Conservation (phyloP, 2,329 filamentous ascomycete species). For the Beauveria pseudobassiana region DNA sequence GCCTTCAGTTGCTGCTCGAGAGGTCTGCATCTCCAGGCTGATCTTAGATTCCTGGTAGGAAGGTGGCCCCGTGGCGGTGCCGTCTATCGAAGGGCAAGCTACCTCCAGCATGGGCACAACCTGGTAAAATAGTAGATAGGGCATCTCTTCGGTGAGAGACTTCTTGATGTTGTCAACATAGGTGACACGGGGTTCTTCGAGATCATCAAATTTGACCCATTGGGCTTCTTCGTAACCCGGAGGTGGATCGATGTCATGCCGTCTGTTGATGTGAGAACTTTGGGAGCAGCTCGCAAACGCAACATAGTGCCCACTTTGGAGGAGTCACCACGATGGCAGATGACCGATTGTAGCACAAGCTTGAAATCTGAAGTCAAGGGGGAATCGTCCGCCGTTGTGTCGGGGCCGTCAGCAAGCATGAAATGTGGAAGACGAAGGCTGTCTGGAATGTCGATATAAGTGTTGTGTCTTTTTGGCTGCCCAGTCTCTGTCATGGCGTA, state of each 20-base stretch:
- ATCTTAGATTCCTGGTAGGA: slow-evolving; percentile 49
- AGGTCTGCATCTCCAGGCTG: slow-evolving; percentile 29
- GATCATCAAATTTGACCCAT: slow-evolving; percentile 91
- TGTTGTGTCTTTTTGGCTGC: slow-evolving; percentile 63
- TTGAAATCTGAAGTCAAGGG: slow-evolving; percentile 86
- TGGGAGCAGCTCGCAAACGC: slow-evolving; percentile 69
- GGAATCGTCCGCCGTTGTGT: slow-evolving; percentile 47
- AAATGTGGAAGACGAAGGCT: slow-evolving; percentile 80
- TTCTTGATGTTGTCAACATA: slow-evolving; percentile 71
- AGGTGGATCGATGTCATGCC: slow-evolving; percentile 47
- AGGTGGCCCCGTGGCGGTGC: slow-evolving; percentile 44
- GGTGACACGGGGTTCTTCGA: slow-evolving; percentile 61
- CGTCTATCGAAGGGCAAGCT: slow-evolving; percentile 38
- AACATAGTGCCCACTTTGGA: slow-evolving; percentile 88
- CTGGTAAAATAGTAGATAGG: slow-evolving; percentile 93
- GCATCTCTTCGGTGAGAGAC: slow-evolving; percentile 77
- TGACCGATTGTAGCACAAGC: slow-evolving; percentile 79
- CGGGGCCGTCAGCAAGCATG: slow-evolving; percentile 67
- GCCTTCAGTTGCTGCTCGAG: slow-evolving; percentile 11
- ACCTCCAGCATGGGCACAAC: slow-evolving; percentile 79
- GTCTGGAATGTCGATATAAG: slow-evolving; percentile 82
- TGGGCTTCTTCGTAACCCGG: slow-evolving; percentile 63
- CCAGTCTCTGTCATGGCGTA: slow-evolving; percentile 67
- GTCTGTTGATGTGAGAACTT: slow-evolving; percentile 51
- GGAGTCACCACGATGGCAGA: slow-evolving; percentile 85